Evolutionary conservation across 2,329 filamentous ascomycete species (phyloP), one percentile per base, ranked within the genome.

Genomic region (Sporothrix dimorphospora): DNA sequence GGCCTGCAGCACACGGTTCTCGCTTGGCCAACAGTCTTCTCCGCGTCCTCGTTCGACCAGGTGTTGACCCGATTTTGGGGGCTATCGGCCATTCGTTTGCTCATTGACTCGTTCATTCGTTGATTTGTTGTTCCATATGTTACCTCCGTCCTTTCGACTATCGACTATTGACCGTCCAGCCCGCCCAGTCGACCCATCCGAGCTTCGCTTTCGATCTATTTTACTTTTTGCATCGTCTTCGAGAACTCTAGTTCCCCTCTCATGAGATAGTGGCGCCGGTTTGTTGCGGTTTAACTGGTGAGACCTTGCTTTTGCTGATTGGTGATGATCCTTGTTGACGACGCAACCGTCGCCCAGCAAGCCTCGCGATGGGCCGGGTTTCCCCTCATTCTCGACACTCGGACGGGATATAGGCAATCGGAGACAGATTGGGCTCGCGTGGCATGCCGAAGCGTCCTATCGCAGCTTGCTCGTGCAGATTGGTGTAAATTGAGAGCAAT

Each of bases 241-340:
- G 30, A 40, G 57, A 61, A n/a, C n/a, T n/a, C n/a, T 61, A 61
- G 34, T 24, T 21, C 7, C 12, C 53, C 16, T n/a, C 53, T 57
- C 14, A 5, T 57, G 53, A n/a, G 53, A 57, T 57, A 34, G 53
- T 34, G 53, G 53, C 27, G 53, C 53, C 53, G 53, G 14, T 57
- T 57, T 57, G 53, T 34, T 34, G 34, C 53, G 53, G 53, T 57
- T 57, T 57, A 34, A 34, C 53, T 34, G 53, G 27, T n/a, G 53
- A 57, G 27, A 57, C 53, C 27, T 34, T 34, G 7, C 53, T 57
- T 57, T 16, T 9, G 24, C 21, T 53, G 51, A 53, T 53, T 3
- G 9, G 21, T 53, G 49, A 24, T 53, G n/a, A 53, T 24, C 49
- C 47, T 51, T 51, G 47, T 21, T 21, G 47, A 51, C 45, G 47